A percentile compares a stretch with the other conserved stretches of the same genome.
Conservation (phyloP, 225 moss, liverwort and hornwort genomes). For the Marchantia paleacea region DNA sequence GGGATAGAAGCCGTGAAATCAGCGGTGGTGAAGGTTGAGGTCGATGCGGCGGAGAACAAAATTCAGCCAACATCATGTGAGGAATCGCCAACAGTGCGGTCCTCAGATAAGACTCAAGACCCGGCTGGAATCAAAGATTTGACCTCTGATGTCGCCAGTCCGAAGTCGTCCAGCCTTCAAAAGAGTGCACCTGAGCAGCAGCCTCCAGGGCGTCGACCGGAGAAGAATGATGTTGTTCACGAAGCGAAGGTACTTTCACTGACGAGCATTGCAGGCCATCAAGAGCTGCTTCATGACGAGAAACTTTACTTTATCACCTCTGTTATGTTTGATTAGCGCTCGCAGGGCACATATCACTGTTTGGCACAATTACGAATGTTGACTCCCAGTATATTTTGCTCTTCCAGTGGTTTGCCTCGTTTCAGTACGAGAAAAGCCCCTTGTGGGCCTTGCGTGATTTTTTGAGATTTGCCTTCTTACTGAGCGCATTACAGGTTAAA, state of each 20-base stretch:
- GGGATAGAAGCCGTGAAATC: neutral
- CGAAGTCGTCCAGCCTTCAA: constrained; percentile 20
- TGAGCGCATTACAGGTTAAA: neutral
- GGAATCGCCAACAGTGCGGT: neutral
- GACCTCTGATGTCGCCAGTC: constrained; percentile 20
- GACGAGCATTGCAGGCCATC: neutral
- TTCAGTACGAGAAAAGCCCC: too few relatives aligned
- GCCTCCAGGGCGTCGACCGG: constrained; percentile 1
- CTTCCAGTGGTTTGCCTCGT: too few relatives aligned
- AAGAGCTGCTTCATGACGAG: neutral
- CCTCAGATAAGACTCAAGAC: constrained; percentile 8
- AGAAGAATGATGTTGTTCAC: neutral
- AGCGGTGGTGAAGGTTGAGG: constrained; percentile 26
- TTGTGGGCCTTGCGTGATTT: too few relatives aligned
- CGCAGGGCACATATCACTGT: too few relatives aligned
- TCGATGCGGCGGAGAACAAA: constrained; percentile 20
- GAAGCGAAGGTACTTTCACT: constrained; percentile 30
- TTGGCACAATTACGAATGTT: too few relatives aligned
- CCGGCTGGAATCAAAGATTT: constrained; percentile 19
- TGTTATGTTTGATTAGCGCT: too few relatives aligned
- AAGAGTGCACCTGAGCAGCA: constrained; percentile 19
- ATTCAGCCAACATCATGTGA: constrained; percentile 14
- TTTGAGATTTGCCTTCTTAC: neutral
- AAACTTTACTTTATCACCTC: too few relatives aligned
- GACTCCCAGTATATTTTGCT: too few relatives aligned